phyloP scores from a whole-genome alignment of 768 basidiomycete species.

The Sporobolomyces roseus region DNA sequence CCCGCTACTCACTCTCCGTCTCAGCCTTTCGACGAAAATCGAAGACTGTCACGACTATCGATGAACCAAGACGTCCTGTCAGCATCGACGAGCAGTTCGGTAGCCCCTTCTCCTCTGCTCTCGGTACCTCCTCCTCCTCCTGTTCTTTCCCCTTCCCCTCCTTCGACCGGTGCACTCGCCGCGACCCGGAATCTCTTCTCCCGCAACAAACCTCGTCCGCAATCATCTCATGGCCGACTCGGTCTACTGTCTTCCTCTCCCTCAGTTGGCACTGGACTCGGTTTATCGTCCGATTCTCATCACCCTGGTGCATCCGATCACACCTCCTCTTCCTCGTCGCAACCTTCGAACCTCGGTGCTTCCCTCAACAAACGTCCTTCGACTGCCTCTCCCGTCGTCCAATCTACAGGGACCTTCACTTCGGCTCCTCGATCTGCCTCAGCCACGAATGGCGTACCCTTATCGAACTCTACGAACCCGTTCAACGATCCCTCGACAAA shows the following conservation, averaged over 20 bases:
- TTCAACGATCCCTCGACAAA: neutral
- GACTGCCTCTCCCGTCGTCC: constrained; percentile 9
- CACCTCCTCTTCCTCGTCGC: neutral
- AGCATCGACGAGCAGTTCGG: constrained; percentile 7
- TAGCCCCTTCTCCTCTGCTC: neutral
- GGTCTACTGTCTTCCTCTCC: neutral
- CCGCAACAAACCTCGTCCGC: constrained; percentile 11
- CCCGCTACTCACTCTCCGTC: neutral
- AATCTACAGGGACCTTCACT: neutral
- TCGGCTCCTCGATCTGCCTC: constrained; percentile 9
- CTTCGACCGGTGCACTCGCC: constrained; percentile 11
- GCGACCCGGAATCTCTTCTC: constrained; percentile 23
- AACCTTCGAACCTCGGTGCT: constrained; percentile 6
- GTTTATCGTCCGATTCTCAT: neutral
- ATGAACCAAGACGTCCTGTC: neutral
- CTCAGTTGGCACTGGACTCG: constrained; percentile 19
- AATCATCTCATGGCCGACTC: neutral
- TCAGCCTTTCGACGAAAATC: neutral
- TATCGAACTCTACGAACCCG: neutral
- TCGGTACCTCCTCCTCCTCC: neutral
- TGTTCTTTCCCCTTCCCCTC: neutral
- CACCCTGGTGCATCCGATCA: neutral
- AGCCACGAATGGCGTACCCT: neutral
- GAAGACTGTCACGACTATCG: constrained; percentile 15
- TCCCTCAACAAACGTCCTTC: neutral